Evolutionary conservation across 78 protist species (phyloP).

Genomic region (Dictyostelium citrinum): DNA sequence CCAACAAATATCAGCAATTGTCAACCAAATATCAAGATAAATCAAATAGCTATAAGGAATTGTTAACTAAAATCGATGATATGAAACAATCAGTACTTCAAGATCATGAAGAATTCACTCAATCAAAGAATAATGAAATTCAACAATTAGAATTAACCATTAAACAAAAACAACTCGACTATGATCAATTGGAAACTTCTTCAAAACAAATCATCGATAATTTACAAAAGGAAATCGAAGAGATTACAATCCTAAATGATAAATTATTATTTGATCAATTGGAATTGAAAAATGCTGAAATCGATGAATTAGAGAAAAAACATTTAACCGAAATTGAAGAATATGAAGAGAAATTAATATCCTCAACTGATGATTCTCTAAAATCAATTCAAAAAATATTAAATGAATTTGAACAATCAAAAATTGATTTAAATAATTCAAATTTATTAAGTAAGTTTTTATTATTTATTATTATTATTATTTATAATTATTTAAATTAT

Average conservation of each 20-base stretch:
- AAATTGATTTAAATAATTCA: neutral
- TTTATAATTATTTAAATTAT: too few relatives aligned
- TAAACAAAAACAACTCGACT: neutral
- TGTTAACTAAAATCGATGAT: neutral
- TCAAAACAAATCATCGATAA: neutral
- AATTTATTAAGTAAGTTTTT: neutral
- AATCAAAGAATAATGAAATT: neutral
- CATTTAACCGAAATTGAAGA: conserved; percentile 2
- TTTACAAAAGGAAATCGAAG: neutral
- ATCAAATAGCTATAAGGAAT: neutral
- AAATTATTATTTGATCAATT: neutral
- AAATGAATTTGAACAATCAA: neutral
- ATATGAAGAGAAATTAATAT: neutral
- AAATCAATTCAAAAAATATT: neutral
- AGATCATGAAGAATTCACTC: neutral
- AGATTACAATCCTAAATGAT: neutral
- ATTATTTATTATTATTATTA: too few relatives aligned
- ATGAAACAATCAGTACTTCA: neutral
- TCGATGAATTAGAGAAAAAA: conserved; percentile 29
- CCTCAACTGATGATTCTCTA: neutral
- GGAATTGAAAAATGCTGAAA: conserved; percentile 12
- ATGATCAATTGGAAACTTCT: neutral
- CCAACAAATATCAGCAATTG: neutral
- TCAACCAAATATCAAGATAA: neutral
- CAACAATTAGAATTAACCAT: neutral